Percentiles rank a stretch among this genome's conserved stretches.
Conservation (phyloP, 169 alveolate genomes). For the Toxoplasma gondii region DNA sequence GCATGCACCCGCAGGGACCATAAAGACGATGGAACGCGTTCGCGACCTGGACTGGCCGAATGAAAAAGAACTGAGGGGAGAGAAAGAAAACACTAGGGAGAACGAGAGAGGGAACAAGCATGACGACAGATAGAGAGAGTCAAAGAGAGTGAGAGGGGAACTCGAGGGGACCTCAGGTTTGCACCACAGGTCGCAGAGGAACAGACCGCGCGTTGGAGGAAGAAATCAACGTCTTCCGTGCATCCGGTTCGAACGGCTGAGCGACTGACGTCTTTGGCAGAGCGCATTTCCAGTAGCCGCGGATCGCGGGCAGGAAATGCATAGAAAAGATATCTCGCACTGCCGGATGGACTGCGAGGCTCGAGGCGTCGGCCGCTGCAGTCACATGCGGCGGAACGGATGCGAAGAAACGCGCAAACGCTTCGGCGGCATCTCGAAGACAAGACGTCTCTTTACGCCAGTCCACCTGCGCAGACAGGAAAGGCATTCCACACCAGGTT, state of each 20-base stretch:
- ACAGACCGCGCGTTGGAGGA: too few species aligned
- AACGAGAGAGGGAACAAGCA: too few species aligned
- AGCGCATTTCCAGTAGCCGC: conserved; percentile 11
- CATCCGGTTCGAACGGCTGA: background rate
- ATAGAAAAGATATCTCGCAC: background rate
- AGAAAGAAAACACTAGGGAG: too few species aligned
- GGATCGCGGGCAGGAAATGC: conserved; percentile 1
- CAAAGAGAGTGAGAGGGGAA: too few species aligned
- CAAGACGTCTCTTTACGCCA: background rate
- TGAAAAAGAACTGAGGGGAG: too few species aligned
- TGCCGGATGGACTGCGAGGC: background rate
- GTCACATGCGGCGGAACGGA: background rate
- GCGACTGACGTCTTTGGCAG: background rate
- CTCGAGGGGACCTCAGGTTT: too few species aligned
- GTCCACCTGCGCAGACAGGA: background rate
- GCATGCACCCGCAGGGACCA: too few species aligned
- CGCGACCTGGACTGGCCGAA: too few species aligned
- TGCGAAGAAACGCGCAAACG: background rate
- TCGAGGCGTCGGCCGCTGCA: background rate
- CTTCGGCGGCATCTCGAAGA: background rate
- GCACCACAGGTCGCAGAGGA: too few species aligned
- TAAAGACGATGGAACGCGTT: too few species aligned
- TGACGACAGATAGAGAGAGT: too few species aligned
- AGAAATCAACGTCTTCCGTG: too few species aligned
- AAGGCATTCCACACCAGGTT: background rate